Base-by-base conservation (phyloP, 2,329 filamentous ascomycete species). In the Calonectria montana region DNA sequence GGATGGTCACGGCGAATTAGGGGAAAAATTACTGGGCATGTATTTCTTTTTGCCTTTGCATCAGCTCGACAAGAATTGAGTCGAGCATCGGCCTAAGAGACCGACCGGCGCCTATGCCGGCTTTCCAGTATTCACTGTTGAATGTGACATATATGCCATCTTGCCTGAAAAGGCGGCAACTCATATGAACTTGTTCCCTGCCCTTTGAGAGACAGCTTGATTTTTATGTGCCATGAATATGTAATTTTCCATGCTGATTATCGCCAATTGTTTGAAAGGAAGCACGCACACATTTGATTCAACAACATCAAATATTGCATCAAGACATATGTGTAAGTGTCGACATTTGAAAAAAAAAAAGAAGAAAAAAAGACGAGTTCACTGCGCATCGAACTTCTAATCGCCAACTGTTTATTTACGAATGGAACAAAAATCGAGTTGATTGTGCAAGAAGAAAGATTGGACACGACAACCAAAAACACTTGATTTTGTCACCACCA, bases 31-130 rank as follows among this genome's bases (percentile, higher is more conserved):
- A 77, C 78, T 80, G 80, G 81, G 81, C 81, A 83, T 84, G 82
- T 84, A 84, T 77, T 82, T 82, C 76, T 84, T 82, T 81, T 83
- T 85, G 83, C 83, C 82, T 82, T 87, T 86, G 75, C 85, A 86
- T 83, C 78, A 85, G 87, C 88, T 88, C 84, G 86, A 85, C 87
- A 86, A 82, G 78, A 84, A 86, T 87, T 81, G 83, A 89, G 88
- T 89, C 87, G 85, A 90, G 90, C 89, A 86, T 84, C 91, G 91
- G 91, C 91, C 91, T 91, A 84, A 92, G 91, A 93, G 91, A 90
- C 91, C 91, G 91, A 93, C 90, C 91, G 91, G 91, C 91, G 82
- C 81, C 79, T 69, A 81, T 85, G 91, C 91, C 91, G 91, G 90
- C 91, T 91, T 91, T 83, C 81, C 82, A 80, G 82, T 81, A 80